Percentiles rank a stretch among this genome's conserved stretches.
Conservation (phyloP, 176 grass and related monocot genomes). For the Triticum dicoccoides region DNA sequence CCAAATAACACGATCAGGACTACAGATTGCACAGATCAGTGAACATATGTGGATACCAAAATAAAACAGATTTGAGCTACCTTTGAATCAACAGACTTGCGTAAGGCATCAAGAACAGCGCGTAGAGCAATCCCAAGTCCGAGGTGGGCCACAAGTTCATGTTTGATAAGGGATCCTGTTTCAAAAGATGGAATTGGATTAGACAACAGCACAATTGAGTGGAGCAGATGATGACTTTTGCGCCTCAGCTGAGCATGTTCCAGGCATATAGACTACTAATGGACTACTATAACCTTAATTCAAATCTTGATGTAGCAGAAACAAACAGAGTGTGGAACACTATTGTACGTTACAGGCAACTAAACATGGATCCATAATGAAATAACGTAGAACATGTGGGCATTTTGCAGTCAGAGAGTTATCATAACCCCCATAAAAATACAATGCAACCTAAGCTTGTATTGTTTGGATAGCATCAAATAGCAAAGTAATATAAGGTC, state of each 20-base stretch:
- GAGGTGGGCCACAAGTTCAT: constrained; percentile 72
- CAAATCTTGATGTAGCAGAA: constrained; percentile 5
- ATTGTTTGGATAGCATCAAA: neutral
- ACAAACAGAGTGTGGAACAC: neutral
- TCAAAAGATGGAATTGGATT: constrained; percentile 14
- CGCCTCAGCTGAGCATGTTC: neutral
- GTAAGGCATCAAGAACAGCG: constrained; percentile 81
- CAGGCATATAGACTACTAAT: constrained; percentile 7
- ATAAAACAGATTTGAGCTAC: constrained; percentile 26
- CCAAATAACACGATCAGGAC: constrained; percentile 30
- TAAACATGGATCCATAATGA: neutral
- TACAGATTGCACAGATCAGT: constrained; percentile 3
- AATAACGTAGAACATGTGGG: neutral
- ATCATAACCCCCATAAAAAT: neutral
- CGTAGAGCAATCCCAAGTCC: constrained; percentile 74
- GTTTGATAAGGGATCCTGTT: constrained; percentile 82
- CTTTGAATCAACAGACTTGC: constrained; percentile 90
- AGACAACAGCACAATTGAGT: constrained; percentile 6
- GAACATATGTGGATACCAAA: neutral
- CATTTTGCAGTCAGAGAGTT: neutral
- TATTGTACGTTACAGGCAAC: neutral
- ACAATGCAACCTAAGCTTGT: neutral
- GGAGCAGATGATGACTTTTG: neutral
- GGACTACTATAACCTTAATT: neutral
- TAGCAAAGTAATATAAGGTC: neutral